These are phyloP conservation scores for Magnolia kwangsiensis DNA, from an alignment of 164 flowering plant genomes.

Conservation along the genomic window DNA sequence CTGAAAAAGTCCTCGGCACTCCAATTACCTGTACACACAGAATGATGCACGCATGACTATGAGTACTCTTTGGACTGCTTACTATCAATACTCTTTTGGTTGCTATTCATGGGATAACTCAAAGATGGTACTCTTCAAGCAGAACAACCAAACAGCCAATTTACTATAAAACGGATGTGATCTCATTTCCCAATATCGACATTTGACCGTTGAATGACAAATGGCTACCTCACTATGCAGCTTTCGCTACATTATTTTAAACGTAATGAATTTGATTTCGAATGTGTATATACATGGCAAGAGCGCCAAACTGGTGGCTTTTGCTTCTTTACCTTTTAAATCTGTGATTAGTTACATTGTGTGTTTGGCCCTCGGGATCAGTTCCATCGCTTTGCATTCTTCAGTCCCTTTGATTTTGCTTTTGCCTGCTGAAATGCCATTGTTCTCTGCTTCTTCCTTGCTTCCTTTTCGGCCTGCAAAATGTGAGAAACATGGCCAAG, in stretches of 20 bases:
- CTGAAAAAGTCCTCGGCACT: too few species aligned
- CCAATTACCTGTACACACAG: too few species aligned
- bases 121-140: too few species aligned
- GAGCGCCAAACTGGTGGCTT: not conserved
- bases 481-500: not conserved
- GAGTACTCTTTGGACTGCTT: too few species aligned
- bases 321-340: not conserved
- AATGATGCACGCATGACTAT: too few species aligned
- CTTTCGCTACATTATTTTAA: not conserved
- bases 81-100: too few species aligned
- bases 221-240: not conserved
- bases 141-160: too few species aligned
- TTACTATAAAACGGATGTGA: too few species aligned
- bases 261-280: not conserved
- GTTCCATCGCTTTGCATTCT: slow-evolving; percentile 94
- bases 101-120: too few species aligned
- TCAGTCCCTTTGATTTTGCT: slow-evolving; percentile 71
- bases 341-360: slow-evolving; percentile 9
- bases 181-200: too few species aligned
- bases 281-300: not conserved
- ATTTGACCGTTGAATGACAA: not conserved
- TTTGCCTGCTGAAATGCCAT: slow-evolving; percentile 88
- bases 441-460: slow-evolving; percentile 80
- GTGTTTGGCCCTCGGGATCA: slow-evolving; percentile 23
- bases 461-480: slow-evolving; percentile 89